phyloP scores from a whole-genome alignment of 1,284 basidiomycete species.

The Sanghuangporus sanghuang region DNA sequence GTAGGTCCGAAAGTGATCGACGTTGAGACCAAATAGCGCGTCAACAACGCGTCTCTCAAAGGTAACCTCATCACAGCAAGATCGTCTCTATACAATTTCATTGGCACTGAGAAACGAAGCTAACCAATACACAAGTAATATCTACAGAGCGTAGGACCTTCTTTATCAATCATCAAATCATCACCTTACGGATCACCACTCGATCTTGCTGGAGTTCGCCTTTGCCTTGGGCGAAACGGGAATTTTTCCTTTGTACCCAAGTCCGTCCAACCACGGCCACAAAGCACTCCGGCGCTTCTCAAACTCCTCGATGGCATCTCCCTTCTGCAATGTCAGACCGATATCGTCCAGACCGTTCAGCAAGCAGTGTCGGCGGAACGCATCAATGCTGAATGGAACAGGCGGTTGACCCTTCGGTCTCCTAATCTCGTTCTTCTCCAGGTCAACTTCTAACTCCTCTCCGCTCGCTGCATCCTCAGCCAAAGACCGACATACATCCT shows the following conservation, averaged over 20 bases:
- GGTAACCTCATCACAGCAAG: neutral
- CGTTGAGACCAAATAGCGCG: slow-evolving; percentile 2
- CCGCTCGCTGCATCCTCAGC: slow-evolving; percentile 80
- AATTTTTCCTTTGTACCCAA: slow-evolving; percentile 79
- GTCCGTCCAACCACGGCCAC: slow-evolving; percentile 95
- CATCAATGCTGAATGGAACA: slow-evolving; percentile 76
- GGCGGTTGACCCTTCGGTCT: slow-evolving; percentile 69
- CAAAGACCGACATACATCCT: slow-evolving; percentile 70
- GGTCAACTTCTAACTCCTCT: slow-evolving; percentile 82
- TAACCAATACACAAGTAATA: neutral
- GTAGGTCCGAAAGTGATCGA: neutral
- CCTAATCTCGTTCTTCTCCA: slow-evolving; percentile 83
- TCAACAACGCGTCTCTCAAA: slow-evolving; percentile 7
- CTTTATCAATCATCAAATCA: neutral
- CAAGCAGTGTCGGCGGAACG: slow-evolving; percentile 88
- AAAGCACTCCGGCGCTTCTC: slow-evolving; percentile 68
- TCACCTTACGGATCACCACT: slow-evolving; percentile 54
- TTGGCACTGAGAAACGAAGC: neutral
- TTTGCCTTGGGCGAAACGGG: slow-evolving; percentile 38
- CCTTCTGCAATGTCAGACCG: slow-evolving; percentile 82
- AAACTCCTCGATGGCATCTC: slow-evolving; percentile 63
- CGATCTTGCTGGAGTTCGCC: slow-evolving; percentile 42
- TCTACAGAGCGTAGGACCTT: neutral
- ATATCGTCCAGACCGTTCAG: slow-evolving; percentile 94
- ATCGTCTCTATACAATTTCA: neutral